Evolutionary conservation across 2,329 filamentous ascomycete species (phyloP), one percentile per base, ranked within the genome.

Genomic region (Fusarium sp.): DNA sequence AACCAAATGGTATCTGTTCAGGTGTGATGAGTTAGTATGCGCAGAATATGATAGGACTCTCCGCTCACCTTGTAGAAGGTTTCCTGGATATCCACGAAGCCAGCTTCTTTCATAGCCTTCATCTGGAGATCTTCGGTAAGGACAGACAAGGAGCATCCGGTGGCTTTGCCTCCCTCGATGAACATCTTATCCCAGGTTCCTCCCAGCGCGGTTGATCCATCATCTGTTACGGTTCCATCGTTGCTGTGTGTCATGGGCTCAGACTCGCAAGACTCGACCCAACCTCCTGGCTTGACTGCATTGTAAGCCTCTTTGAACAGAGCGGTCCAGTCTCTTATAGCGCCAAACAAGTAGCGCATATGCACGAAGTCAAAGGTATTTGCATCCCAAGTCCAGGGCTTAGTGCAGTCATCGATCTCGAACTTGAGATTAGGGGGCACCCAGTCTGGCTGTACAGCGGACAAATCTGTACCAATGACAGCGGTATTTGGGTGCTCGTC

Each of bases 321-420:
- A 4, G 65, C 32, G 2, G 20, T 36, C 68, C 66, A 69, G 42
- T 70, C 54, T 24, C 30, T 32, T 1, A 70, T 70, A 0, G 65
- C 66, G 3, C 65, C 66, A 14, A 70, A 65, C 6, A 70, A 50
- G 39, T 70, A 70, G 12, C 66, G 65, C 15, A 69, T 60, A 20
- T 70, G 66, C 7, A 70, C 54, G 15, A 58, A 69, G 22, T 65
- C 68, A 10, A 69, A 69, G 5, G 36, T 45, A n/a, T 47, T 24
- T 10, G 45, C 28, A n/a, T 59, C 54, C 68, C 68, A 69, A 6
- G 48, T 59, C 65, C 66, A 70, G 9, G 48, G 14, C 36, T 56
- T 52, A 3, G 59, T 65, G 10, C 65, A 68, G 30, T 70, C 66
- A 17, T 70, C 59, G 10, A 69, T 50, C 42, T 70, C 59, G 26